phyloP scores from a whole-genome alignment of 257 asterid genomes.

The Penstemon newberryi region DNA sequence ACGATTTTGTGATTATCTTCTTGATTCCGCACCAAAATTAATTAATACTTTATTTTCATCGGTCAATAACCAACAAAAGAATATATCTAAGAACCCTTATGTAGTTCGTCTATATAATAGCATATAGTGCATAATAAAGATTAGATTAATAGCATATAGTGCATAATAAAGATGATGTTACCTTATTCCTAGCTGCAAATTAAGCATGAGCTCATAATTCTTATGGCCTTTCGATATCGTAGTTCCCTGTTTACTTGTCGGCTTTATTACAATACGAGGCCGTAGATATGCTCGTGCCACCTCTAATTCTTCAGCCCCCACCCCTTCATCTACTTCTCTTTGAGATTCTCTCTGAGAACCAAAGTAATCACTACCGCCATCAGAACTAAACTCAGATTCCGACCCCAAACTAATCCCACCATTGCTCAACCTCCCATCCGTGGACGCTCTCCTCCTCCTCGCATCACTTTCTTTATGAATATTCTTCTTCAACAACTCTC shows the following conservation, averaged over 20 bases:
- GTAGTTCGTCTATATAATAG: neutral
- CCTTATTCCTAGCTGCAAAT: constrained; percentile 97
- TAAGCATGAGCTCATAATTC: constrained; percentile 87
- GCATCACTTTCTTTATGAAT: constrained; percentile 32
- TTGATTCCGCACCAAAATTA: too few relatives aligned
- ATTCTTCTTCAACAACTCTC: constrained; percentile 41
- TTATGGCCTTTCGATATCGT: constrained; percentile 80
- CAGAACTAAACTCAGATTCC: constrained; percentile 56
- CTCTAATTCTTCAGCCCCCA: constrained; percentile 39
- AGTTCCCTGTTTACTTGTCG: constrained; percentile 57
- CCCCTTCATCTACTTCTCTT: constrained; percentile 39
- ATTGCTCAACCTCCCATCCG: constrained; percentile 46
- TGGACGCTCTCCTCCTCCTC: constrained; percentile 36
- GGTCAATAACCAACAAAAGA: neutral
- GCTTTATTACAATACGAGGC: constrained; percentile 53
- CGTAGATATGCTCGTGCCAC: constrained; percentile 32
- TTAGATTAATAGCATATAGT: neutral
- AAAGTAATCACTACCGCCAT: constrained; percentile 35
- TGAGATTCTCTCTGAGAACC: constrained; percentile 36
- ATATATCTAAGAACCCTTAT: neutral
- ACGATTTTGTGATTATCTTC: too few relatives aligned
- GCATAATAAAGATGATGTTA: constrained; percentile 26
- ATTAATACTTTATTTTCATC: too few relatives aligned
- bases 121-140: neutral
- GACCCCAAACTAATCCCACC: constrained; percentile 42